A percentile compares a stretch with the other conserved stretches of the same genome.
Evolutionary conservation across 192 early-diverging fungal genomes (phyloP).

Genomic region (Dispira parvispora): DNA sequence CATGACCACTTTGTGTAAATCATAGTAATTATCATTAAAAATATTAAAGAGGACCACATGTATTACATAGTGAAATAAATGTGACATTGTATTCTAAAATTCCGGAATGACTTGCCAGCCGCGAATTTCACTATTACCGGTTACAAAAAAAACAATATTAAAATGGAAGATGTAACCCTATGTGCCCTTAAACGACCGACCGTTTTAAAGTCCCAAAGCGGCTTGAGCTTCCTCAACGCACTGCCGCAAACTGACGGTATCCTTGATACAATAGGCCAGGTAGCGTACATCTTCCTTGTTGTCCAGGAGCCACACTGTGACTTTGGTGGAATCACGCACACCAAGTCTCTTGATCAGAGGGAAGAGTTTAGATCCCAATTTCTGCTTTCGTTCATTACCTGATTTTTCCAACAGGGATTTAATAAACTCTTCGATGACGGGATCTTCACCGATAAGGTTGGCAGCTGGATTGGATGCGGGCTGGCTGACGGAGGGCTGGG

Average conservation of each 20-base stretch:
- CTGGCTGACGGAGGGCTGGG: too few relatives aligned
- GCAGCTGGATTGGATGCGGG: not conserved
- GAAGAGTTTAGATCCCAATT: conserved; percentile 32
- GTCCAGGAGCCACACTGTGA: conserved; percentile 33
- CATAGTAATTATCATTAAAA: too few relatives aligned
- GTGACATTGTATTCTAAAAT: too few relatives aligned
- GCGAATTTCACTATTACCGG: too few relatives aligned
- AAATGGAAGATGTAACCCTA: too few relatives aligned
- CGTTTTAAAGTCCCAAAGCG: not conserved
- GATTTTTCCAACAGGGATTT: conserved; percentile 26
- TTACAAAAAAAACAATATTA: too few relatives aligned
- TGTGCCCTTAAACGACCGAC: not conserved
- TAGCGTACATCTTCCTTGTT: conserved; percentile 28
- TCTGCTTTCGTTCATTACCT: conserved; percentile 29
- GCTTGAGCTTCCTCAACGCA: conserved; percentile 24
- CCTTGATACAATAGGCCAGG: conserved; percentile 29
- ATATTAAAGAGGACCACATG: too few relatives aligned
- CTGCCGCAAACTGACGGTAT: conserved; percentile 16
- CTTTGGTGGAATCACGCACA: conserved; percentile 27
- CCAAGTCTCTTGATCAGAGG: conserved; percentile 33
- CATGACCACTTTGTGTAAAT: too few relatives aligned
- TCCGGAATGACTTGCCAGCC: too few relatives aligned
- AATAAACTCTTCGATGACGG: conserved; percentile 25
- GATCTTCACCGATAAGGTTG: conserved; percentile 10
- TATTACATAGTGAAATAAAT: too few relatives aligned